Evolutionary conservation across 345 rosid genomes (phyloP).

Genomic region (Chamaenerion angustifolium): DNA sequence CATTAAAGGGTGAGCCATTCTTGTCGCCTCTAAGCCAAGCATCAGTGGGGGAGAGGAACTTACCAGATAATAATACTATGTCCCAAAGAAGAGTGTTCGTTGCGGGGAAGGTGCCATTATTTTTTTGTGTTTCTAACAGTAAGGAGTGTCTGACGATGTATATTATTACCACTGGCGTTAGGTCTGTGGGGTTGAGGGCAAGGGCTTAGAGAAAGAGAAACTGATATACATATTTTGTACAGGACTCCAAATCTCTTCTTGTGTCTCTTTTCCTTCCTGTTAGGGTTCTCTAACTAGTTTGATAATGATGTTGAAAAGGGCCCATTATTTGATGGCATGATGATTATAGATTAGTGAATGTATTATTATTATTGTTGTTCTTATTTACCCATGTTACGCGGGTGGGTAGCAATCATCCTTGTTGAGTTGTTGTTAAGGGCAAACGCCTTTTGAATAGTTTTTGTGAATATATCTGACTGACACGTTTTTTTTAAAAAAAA

Average conservation of each 20-base stretch:
- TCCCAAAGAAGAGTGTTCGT: no score
- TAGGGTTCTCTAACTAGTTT: constrained; percentile 1
- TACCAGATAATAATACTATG: constrained; percentile 41
- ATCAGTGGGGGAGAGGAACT: no score
- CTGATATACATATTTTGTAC: constrained; percentile 54
- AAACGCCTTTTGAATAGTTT: constrained; percentile 10
- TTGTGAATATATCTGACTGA: no score
- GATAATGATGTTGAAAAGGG: constrained; percentile 10
- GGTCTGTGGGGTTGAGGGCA: constrained; percentile 30
- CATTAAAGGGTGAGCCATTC: constrained; percentile 36
- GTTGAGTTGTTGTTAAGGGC: constrained; percentile 35
- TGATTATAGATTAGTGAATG: constrained; percentile 34
- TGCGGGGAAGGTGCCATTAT: constrained; percentile 2
- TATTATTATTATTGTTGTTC: no score
- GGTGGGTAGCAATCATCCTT: constrained; percentile 7
- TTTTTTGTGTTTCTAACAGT: constrained; percentile 6
- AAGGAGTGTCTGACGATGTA: constrained; percentile 25
- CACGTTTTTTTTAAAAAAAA: no score
- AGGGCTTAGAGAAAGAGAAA: constrained; percentile 35
- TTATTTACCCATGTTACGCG: constrained; percentile 20
- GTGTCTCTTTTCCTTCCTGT: constrained; percentile 12
- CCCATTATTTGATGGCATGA: constrained; percentile 18
- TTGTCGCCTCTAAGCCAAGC: constrained; percentile 28
- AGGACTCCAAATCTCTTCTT: constrained; percentile 18
- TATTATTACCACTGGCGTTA: constrained; percentile 36